Base-by-base conservation (phyloP, 352 stramenopile species). In the Pythium monospermum region DNA sequence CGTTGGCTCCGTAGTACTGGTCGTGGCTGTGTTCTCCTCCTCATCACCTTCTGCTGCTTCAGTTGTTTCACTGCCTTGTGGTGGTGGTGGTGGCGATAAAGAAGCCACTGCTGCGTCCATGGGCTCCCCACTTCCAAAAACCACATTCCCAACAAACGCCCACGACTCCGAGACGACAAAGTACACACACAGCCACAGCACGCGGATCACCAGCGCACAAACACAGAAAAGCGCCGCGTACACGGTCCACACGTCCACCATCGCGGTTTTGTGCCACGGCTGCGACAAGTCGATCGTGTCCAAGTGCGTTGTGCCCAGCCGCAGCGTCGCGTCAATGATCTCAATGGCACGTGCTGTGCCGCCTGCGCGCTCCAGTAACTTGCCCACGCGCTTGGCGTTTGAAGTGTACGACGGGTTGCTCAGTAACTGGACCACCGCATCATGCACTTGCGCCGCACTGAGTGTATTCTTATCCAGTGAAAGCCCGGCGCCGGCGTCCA, bases 201-300 rank as follows among this genome's bases (percentile, higher is more conserved):
- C 56, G 1, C 79, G 82, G 4, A 92, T 55, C 18, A 71, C 59
- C 16, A 90, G 67, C 10, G 73, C 75, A 25, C 87, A 26, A 23
- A 88, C 57, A 18, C 83, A 93, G 13, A 89, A 82, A 3, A 91
- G 26, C 10, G 77, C 77, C 1, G 66, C 73, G 51, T 87, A 91
- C 6, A 90, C 76, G 3, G 80, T 80, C 73, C 76, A 90, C 4
- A 93, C 83, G 48, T 93, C 83, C 1, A 93, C 69, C 54, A 93
- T 67, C 21, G 74, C 77, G 0, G 67, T 74, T 49, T 87, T 88
- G 62, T 93, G 83, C 83, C 83, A 93, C 11, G 83, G 79, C 18
- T 69, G 52, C 33, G 61, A 66, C 41, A 90, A 51, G 43, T 91
- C 82, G 13, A 87, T 54, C 3, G 83, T 89, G 19, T 76, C 75